Conservation (phyloP, 2,329 filamentous ascomycete genomes). For the Dothideomycetes sp. region DNA sequence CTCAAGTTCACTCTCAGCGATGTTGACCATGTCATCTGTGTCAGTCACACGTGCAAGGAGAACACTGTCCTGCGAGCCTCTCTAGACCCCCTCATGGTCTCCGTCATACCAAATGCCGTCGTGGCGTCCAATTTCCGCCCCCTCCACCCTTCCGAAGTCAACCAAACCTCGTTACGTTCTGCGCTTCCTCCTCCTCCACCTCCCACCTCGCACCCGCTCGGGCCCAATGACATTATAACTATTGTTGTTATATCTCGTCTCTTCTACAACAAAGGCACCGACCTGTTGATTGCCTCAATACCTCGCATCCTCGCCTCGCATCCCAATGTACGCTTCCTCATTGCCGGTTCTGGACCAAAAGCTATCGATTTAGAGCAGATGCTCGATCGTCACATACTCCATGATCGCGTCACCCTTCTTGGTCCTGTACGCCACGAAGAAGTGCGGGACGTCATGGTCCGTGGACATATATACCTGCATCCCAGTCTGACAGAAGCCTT, state of each 20-base stretch:
- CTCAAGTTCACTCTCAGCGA: constrained; percentile 94
- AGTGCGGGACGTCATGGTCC: constrained; percentile 93
- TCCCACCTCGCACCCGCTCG: constrained; percentile 57
- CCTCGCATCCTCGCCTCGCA: constrained; percentile 83
- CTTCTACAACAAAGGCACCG: constrained; percentile 98
- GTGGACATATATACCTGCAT: constrained; percentile 92
- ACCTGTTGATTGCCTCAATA: constrained; percentile 91
- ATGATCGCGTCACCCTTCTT: constrained; percentile 87
- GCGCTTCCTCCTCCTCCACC: constrained; percentile 35
- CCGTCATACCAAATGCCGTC: constrained; percentile 93
- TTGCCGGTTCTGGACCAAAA: constrained; percentile 90
- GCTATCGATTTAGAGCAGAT: constrained; percentile 97
- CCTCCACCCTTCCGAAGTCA: constrained; percentile 36
- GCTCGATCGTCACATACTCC: constrained; percentile 64
- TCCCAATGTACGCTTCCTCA: constrained; percentile 91
- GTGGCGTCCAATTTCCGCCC: constrained; percentile 94
- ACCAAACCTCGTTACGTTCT: constrained; percentile 32
- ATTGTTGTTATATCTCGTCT: constrained; percentile 95
- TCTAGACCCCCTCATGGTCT: constrained; percentile 92
- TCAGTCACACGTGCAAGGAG: constrained; percentile 97
- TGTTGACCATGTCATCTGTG: constrained; percentile 95
- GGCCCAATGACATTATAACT: constrained; percentile 78
- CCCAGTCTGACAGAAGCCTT: constrained; percentile 94
- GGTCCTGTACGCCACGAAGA: constrained; percentile 91
- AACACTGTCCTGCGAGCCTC: constrained; percentile 94